Base-by-base conservation (phyloP, 331 rosid genomes). In the Malus hybrid region DNA sequence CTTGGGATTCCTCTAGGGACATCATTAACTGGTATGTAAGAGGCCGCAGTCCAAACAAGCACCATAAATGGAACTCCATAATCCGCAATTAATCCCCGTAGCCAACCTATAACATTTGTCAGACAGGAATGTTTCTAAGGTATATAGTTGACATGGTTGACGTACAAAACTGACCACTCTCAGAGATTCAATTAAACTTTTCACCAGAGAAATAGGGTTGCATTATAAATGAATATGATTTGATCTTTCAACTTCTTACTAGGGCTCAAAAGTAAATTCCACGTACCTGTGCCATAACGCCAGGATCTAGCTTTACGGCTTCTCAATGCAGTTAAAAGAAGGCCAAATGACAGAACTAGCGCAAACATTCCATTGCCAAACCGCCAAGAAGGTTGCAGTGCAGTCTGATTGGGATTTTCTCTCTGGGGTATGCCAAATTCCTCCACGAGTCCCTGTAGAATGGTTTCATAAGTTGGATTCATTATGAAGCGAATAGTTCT, bases 321-420 rank as follows among this genome's bases (percentile, higher is more conserved):
- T 84, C 73, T 81, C 33, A 94, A 83, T 76, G 96, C 96, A 18
- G 97, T 92, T 22, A 82, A 82, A 73, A 94, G 93, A 79, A 94
- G 99, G 80, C 99, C 97, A 32, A 94, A 94, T 29, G 99, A 92
- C 62, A 94, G 83, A 82, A 94, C 96, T 71, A 94, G 82, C 3
- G 99, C 99, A 86, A 94, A 94, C 99, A 92, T 94, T 80, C 99
- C 99, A 85, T 94, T 94, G 69, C 99, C 99, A 83, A 94, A 94
- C 70, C 87, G 85, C 99, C 99, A 94, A 48, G 99, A 78, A 70
- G 87, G 83, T 56, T 86, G 89, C 13, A 92, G 85, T 24, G 91
- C 93, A 65, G 83, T 70, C 70, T 76, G 89, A 78, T 83, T 78
- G 42, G 79, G 80, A 46, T 85, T 84, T 77, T 86, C 95, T 67